Conservation (phyloP, 1,139 yeast genomes). For the Pichia sp. region DNA sequence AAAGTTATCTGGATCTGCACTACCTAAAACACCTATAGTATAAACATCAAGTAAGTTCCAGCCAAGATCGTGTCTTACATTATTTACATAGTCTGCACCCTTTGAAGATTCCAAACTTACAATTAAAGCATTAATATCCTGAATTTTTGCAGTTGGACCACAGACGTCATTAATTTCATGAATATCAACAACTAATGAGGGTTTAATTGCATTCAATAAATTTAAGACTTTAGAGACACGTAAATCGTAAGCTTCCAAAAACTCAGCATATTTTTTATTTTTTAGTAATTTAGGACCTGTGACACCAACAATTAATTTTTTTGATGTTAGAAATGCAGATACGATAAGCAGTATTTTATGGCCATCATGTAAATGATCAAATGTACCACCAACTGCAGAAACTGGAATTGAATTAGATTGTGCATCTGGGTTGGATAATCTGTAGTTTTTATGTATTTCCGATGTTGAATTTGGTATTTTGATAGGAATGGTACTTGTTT, state of each 20-base stretch:
- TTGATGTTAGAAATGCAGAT: slow-evolving; percentile 54
- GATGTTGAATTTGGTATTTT: no score
- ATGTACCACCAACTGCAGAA: slow-evolving; percentile 88
- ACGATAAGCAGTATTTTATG: slow-evolving; percentile 80
- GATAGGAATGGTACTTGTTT: background rate
- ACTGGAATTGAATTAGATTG: slow-evolving; percentile 1
- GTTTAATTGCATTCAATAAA: slow-evolving; percentile 45
- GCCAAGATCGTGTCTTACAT: slow-evolving; percentile 50
- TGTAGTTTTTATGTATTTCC: background rate
- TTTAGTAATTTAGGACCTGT: slow-evolving; percentile 71
- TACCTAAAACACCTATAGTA: slow-evolving; percentile 68
- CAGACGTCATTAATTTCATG: slow-evolving; percentile 75
- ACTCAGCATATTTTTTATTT: slow-evolving; percentile 69
- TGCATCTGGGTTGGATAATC: slow-evolving; percentile 2
- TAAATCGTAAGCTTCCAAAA: slow-evolving; percentile 49
- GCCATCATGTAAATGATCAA: slow-evolving; percentile 95
- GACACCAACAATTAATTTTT: slow-evolving; percentile 66
- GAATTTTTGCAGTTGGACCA: slow-evolving; percentile 87
- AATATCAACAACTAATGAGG: slow-evolving; percentile 36
- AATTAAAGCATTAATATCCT: slow-evolving; percentile 70
- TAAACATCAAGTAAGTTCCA: slow-evolving; percentile 49
- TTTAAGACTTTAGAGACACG: slow-evolving; percentile 43
- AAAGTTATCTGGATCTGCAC: slow-evolving; percentile 47
- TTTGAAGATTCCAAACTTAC: slow-evolving; percentile 71
- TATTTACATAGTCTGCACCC: slow-evolving; percentile 73